phyloP scores from a whole-genome alignment of 2,329 filamentous ascomycete genomes.

The Myriosclerotinia curreyana region DNA sequence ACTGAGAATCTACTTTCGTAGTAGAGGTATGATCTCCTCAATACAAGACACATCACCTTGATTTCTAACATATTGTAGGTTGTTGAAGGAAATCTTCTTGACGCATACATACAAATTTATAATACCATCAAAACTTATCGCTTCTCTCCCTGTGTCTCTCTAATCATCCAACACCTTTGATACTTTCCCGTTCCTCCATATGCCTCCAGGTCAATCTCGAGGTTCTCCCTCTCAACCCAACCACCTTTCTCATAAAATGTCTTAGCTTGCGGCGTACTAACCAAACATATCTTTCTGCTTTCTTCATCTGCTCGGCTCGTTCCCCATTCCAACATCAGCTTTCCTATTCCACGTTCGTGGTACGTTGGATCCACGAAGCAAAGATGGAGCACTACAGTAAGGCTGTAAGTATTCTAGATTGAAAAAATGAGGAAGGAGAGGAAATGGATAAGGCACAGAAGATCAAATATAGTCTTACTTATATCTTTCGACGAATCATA shows the following conservation, averaged over 20 bases:
- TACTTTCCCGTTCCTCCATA: conserved; percentile 28
- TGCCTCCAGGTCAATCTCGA: conserved; percentile 24
- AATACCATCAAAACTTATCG: not conserved
- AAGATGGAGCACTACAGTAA: conserved; percentile 26
- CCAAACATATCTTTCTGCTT: conserved; percentile 25
- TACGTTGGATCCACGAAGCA: conserved; percentile 29
- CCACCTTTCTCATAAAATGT: conserved; percentile 32
- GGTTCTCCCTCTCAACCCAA: conserved; percentile 35
- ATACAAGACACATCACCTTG: too few species aligned
- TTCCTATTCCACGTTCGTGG: conserved; percentile 28
- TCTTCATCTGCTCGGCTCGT: conserved; percentile 23
- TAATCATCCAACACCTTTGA: conserved; percentile 29
- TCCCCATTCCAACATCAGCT: conserved; percentile 26
- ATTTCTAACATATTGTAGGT: too few species aligned
- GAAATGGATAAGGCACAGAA: not conserved
- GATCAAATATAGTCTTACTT: not conserved
- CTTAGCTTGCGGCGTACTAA: conserved; percentile 29
- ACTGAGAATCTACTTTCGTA: too few species aligned
- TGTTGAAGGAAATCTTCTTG: too few species aligned
- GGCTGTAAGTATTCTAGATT: not conserved
- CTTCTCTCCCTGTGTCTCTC: not conserved
- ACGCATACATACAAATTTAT: not conserved
- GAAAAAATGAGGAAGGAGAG: fast-evolving
- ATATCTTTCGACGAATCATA: conserved; percentile 1
- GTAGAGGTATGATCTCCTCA: too few species aligned